Evolutionary conservation across 805 yeast species (phyloP), one percentile per base, ranked within the genome.

Genomic region (Candida loeiensis): DNA sequence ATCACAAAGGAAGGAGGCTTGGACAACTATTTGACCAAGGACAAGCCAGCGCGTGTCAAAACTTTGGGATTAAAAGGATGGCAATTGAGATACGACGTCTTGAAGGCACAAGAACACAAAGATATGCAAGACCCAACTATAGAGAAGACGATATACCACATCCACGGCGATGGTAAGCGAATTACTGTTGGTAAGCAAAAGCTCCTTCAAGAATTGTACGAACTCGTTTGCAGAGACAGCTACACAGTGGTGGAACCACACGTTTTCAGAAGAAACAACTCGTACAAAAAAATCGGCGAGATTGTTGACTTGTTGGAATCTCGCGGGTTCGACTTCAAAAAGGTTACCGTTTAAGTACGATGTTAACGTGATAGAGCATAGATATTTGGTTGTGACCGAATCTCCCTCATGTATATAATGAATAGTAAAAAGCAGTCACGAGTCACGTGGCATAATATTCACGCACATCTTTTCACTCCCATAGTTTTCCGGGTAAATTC

Each of bases 1-100:
- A 82, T 93, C 44, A 83, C 86, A 43, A 86, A 80, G 52, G 98
- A 91, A 61, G 99, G 99, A 46, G 99, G 99, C 4, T 71, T 93
- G 41, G 99, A 93, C 58, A 81, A 81, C 48, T 93, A 93, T 58
- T 63, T 93, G 45, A 74, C 80, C 31, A 93, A 93, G 63, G 95
- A 89, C 44, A 87, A 85, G 50, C 71, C 95, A 4, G 95, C 95
- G 2, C 76, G 99, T 66, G 72, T 87, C 48, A 93, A 93, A 68
- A 95, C 93, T 59, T 68, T 93, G 55, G 99, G 99, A 0, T 83
- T 90, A 40, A 71, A 77, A 42, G 99, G 98, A 24, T 93, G 98
- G 98, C 77, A 77, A 52, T 71, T 93, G 50, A 82, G 91, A 55
- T 90, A 83, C 60, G 76, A 79, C 41, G 80, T 93, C 12, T 60